Conservation (phyloP, 2,329 filamentous ascomycete genomes). For the Simplicillium aogashimaense region DNA sequence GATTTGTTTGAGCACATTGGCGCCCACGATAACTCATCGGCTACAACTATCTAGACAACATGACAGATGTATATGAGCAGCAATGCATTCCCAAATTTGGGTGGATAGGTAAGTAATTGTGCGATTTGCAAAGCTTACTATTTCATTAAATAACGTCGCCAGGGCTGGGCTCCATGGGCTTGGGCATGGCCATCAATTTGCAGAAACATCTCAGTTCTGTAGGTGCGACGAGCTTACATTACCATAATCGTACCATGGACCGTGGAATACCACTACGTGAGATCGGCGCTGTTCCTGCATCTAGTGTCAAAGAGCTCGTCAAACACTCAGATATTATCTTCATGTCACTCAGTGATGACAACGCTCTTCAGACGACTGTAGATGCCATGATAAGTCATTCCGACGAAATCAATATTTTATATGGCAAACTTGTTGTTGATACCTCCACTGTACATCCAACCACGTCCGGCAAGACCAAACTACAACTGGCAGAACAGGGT, state of each 20-base stretch:
- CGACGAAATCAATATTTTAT: neutral
- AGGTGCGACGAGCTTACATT: constrained; percentile 19
- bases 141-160: neutral
- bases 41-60: no score
- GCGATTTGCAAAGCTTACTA: no score
- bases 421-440: constrained; percentile 20
- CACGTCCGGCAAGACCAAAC: constrained; percentile 21
- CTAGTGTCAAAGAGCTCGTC: constrained; percentile 16
- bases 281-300: constrained; percentile 16
- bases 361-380: constrained; percentile 23
- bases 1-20: no score
- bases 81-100: no score
- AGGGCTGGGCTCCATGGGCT: constrained; percentile 42
- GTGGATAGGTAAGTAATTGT: no score
- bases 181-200: constrained; percentile 37
- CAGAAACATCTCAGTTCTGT: constrained; percentile 26
- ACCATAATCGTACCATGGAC: constrained; percentile 36
- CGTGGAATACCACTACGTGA: constrained; percentile 23
- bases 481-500: constrained; percentile 15
- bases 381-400: constrained; percentile 15
- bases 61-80: no score
- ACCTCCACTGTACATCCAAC: constrained; percentile 39
- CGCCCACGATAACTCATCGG: no score
- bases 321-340: constrained; percentile 23
- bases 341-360: constrained; percentile 30